Base-by-base conservation (phyloP, 2,329 filamentous ascomycete species). In the Chalaropsis thielavioides region DNA sequence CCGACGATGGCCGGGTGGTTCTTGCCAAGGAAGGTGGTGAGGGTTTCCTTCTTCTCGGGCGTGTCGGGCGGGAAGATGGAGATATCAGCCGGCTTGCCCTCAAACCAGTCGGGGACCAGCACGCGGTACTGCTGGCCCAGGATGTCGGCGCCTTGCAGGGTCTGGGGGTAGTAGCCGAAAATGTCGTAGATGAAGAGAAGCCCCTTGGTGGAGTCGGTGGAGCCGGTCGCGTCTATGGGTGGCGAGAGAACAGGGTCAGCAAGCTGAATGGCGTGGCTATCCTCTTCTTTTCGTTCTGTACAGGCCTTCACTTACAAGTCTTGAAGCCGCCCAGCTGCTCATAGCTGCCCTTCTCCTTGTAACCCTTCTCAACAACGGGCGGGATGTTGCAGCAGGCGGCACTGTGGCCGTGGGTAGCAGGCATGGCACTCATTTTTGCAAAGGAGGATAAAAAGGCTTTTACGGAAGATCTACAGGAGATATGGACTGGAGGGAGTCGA, bases 71-170 rank as follows among this genome's bases (percentile, higher is more conserved):
- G 86, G 72, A 83, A 83, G 82, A 80, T 75, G 71, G 77, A 77
- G 73, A 84, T 79, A 61, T 77, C 75, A 71, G 76, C 76, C 1
- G 89, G 87, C 69, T 83, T 80, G 73, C 89, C 91, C 67, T 88
- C 82, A 78, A 96, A 95, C 81, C 89, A 92, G 76, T 96, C 92
- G 35, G 92, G 92, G 68, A 96, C 92, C 76, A 92, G 91, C 69
- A 96, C 89, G 70, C 85, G 85, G 79, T 95, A 94, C 72, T 88
- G 83, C 75, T 76, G 80, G 56, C 83, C 78, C 27, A 87, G 76
- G 69, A 83, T 88, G 70, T 90, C 87, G 68, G 84, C 84, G 27
- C 86, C 87, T 73, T 89, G 86, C 11, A 88, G 68, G 2, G 86
- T 85, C 74, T 89, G 87, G 27, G 83, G 81, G 71, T 82, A 87